A percentile compares a stretch with the other conserved stretches of the same genome.
Evolutionary conservation across 345 rosid genomes (phyloP).

Genomic region (Syzygium oleosum): DNA sequence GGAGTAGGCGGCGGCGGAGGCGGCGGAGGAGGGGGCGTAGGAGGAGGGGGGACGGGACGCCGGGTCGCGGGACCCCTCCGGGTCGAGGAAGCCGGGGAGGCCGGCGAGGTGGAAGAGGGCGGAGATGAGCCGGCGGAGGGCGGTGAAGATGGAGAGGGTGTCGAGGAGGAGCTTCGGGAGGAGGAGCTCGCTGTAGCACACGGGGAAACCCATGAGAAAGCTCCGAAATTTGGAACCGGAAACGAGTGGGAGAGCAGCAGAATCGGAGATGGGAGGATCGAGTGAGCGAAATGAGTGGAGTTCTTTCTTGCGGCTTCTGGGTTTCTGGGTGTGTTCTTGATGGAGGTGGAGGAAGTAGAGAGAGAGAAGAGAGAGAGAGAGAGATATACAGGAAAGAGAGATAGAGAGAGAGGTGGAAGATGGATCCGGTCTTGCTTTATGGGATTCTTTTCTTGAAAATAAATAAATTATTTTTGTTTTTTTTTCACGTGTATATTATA

Average conservation of each 20-base stretch:
- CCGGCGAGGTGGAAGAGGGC: slow-evolving; percentile 11
- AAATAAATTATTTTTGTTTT: neutral
- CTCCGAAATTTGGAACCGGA: neutral
- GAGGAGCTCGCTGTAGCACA: slow-evolving; percentile 17
- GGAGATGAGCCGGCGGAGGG: slow-evolving; percentile 10
- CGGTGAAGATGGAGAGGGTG: slow-evolving; percentile 10
- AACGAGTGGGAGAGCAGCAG: neutral
- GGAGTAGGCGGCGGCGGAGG: no score
- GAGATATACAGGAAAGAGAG: neutral
- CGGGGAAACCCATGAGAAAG: slow-evolving; percentile 10
- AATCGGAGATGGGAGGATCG: neutral
- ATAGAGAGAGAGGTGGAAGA: neutral
- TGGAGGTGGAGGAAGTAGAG: neutral
- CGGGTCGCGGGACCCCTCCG: neutral
- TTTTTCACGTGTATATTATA: no score
- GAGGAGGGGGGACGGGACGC: neutral
- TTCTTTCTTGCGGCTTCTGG: neutral
- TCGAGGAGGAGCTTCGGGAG: slow-evolving; percentile 17
- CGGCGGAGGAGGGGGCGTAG: no score
- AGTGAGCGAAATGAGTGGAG: neutral
- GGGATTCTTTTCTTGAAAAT: neutral
- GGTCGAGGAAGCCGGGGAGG: slow-evolving; percentile 13
- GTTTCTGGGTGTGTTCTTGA: neutral
- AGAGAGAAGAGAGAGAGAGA: neutral
- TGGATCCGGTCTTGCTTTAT: neutral